Percentiles rank a stretch among this genome's conserved stretches.
phyloP scores from a whole-genome alignment of 2,329 filamentous ascomycete genomes.

The Aspergillus spinulosporus region DNA sequence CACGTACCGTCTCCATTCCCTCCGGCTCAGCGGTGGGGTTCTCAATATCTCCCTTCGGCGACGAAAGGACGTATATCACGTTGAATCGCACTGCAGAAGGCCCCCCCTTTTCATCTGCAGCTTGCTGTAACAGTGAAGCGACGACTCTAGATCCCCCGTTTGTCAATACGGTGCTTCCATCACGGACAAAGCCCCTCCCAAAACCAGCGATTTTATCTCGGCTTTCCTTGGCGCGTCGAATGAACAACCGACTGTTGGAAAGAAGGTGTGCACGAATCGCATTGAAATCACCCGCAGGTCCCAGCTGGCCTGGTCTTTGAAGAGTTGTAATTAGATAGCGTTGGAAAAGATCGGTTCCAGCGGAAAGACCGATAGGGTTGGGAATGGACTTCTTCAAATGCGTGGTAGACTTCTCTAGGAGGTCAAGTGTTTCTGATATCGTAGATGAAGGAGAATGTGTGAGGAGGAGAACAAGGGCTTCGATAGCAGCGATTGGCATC shows the following conservation, averaged over 20 bases:
- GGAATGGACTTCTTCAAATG: constrained; percentile 75
- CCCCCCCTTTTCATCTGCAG: constrained; percentile 63
- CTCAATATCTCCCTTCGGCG: constrained; percentile 30
- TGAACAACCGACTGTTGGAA: constrained; percentile 82
- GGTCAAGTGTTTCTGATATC: constrained; percentile 88
- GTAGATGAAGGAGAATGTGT: constrained; percentile 77
- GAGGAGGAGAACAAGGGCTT: constrained; percentile 84
- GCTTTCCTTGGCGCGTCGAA: constrained; percentile 79
- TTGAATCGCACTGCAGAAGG: constrained; percentile 67
- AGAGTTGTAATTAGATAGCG: constrained; percentile 81
- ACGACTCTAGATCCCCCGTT: constrained; percentile 87
- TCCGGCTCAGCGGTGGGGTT: constrained; percentile 52
- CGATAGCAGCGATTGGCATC: constrained; percentile 93
- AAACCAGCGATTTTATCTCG: constrained; percentile 78
- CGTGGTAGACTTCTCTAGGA: constrained; percentile 73
- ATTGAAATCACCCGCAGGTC: constrained; percentile 68
- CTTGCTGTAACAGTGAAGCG: constrained; percentile 70
- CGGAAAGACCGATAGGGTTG: constrained; percentile 88
- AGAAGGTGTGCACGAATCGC: constrained; percentile 80
- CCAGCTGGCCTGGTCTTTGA: constrained; percentile 54
- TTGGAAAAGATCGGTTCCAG: constrained; percentile 93
- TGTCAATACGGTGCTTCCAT: constrained; percentile 81
- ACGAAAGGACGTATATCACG: constrained; percentile 72
- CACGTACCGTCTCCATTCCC: constrained; percentile 68
- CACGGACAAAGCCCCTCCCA: constrained; percentile 74